Evolutionary conservation across 768 basidiomycete species (phyloP).

Genomic region (Lentinula sp.): DNA sequence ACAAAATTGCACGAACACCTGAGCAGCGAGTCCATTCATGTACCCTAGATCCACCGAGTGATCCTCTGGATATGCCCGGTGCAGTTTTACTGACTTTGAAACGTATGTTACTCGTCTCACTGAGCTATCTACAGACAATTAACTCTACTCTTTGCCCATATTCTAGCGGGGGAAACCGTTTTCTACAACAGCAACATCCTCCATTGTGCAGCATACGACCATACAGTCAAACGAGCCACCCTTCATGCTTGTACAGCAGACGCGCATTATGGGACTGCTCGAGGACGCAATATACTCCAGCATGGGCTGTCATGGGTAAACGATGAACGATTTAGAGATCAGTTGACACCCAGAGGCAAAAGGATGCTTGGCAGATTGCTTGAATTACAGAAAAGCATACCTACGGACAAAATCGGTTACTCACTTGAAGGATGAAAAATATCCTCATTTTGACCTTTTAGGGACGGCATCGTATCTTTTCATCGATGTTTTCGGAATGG

Average conservation of each 20-base stretch:
- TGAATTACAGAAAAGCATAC: not conserved
- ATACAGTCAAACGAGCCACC: conserved; percentile 46
- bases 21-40: conserved; percentile 54
- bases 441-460: no score
- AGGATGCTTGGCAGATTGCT: conserved; percentile 4
- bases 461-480: not conserved
- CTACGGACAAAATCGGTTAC: not conserved
- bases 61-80: conserved; percentile 71
- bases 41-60: conserved; percentile 39
- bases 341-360: conserved; percentile 4
- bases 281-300: conserved; percentile 71
- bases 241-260: conserved; percentile 69
- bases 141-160: not conserved
- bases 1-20: conserved; percentile 48
- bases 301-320: conserved; percentile 73
- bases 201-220: conserved; percentile 64
- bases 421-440: conserved; percentile 1
- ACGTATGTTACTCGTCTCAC: conserved; percentile 29
- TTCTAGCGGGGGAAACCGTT: conserved; percentile 63
- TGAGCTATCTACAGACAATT: not conserved
- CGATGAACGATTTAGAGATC: conserved; percentile 18
- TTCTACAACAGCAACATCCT: conserved; percentile 81
- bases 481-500: no score
- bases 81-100: conserved; percentile 47
- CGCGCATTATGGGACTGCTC: conserved; percentile 49